Percentiles rank a stretch among this genome's conserved stretches.
Evolutionary conservation across 1,284 basidiomycete genomes (phyloP).

Genomic region (Paramarasmius palmivorus): DNA sequence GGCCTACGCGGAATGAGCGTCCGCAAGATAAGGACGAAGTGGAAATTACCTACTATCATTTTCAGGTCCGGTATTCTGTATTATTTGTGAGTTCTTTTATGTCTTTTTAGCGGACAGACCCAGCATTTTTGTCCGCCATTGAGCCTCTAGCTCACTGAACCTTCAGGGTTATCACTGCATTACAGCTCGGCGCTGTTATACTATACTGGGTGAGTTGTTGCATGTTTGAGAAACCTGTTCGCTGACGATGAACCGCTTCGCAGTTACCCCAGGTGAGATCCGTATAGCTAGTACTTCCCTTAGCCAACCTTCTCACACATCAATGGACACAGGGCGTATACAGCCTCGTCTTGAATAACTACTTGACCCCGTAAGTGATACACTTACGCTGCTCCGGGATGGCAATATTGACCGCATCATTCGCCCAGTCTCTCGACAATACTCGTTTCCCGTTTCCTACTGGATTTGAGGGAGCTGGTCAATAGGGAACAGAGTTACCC

Average conservation of each 20-base stretch:
- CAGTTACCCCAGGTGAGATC: slow-evolving; percentile 2
- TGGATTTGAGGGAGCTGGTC: background rate
- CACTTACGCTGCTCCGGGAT: background rate
- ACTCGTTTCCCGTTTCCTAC: background rate
- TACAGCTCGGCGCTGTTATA: slow-evolving; percentile 4
- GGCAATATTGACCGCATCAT: background rate
- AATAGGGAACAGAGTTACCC: too few species aligned
- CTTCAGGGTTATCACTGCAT: background rate
- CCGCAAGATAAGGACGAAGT: background rate
- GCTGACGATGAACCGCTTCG: background rate
- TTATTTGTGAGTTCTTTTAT: background rate
- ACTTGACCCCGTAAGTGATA: slow-evolving; percentile 1
- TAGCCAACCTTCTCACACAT: background rate
- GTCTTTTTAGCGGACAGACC: background rate
- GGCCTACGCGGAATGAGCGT: background rate
- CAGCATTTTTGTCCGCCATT: too few species aligned
- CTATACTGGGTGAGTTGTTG: background rate
- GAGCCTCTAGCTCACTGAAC: too few species aligned
- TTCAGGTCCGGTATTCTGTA: background rate
- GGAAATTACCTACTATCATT: background rate
- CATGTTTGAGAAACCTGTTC: background rate
- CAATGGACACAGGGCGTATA: background rate
- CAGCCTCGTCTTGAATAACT: slow-evolving; percentile 4
- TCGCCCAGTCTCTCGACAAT: background rate
- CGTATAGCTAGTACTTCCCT: background rate